Conservation (phyloP, 495 filamentous ascomycete species). For the Collariella sp. region DNA sequence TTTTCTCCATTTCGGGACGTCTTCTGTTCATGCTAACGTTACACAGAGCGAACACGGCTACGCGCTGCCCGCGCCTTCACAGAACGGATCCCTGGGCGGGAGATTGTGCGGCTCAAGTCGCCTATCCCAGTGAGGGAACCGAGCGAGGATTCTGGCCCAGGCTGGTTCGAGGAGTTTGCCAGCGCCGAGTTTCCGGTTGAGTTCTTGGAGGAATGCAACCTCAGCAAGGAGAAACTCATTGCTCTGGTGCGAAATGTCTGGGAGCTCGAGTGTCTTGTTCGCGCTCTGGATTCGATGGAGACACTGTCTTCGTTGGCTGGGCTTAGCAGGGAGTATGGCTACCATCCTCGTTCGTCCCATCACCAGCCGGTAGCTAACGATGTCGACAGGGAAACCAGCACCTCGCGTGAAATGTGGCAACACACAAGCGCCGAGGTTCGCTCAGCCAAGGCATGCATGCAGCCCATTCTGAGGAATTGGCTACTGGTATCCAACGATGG, state of each 20-base stretch:
- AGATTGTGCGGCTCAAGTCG: constrained; percentile 34
- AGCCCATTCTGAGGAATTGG: constrained; percentile 39
- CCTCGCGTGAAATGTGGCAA: constrained; percentile 38
- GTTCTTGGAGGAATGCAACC: constrained; percentile 28
- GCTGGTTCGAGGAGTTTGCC: constrained; percentile 36
- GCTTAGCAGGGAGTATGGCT: constrained; percentile 35
- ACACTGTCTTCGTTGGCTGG: constrained; percentile 38
- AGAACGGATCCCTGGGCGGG: constrained; percentile 38
- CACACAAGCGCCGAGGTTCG: constrained; percentile 33
- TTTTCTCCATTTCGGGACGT: constrained; percentile 2
- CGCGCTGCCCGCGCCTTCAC: constrained; percentile 58
- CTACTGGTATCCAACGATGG: constrained; percentile 31
- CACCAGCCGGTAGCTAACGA: not conserved
- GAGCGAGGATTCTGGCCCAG: constrained; percentile 25
- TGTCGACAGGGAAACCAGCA: constrained; percentile 17
- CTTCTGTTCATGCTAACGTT: constrained; percentile 20
- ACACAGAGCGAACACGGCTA: constrained; percentile 44
- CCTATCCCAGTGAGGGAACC: constrained; percentile 13
- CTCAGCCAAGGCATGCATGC: constrained; percentile 35
- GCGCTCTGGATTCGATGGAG: constrained; percentile 58
- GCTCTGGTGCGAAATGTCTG: constrained; percentile 54
- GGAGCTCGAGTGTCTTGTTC: constrained; percentile 63
- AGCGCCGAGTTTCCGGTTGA: constrained; percentile 25
- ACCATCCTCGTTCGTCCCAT: not conserved
- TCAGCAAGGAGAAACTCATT: constrained; percentile 35